A percentile compares a stretch with the other conserved stretches of the same genome.
Conservation (phyloP, 139 green algal genomes). For the Tetradesmus lagerheimii region DNA sequence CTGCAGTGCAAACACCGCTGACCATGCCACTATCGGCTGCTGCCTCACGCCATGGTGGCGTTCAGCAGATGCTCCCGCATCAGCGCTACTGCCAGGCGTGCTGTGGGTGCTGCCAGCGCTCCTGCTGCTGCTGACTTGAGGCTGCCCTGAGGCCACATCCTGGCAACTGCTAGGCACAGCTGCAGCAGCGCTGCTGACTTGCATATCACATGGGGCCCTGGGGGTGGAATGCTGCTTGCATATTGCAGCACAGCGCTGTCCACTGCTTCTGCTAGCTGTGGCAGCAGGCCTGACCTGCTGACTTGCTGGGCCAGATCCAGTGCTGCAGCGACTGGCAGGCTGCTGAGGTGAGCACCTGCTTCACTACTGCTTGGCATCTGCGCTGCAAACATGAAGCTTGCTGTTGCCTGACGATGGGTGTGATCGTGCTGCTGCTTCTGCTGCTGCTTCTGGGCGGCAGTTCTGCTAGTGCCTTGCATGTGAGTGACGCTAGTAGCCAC, state of each 20-base stretch:
- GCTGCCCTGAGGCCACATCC: neutral
- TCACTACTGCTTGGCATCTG: neutral
- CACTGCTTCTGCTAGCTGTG: neutral
- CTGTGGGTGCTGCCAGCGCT: neutral
- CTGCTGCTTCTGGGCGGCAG: neutral
- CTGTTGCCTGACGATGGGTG: neutral
- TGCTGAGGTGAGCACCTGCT: neutral
- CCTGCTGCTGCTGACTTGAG: neutral
- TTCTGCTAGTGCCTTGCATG: neutral
- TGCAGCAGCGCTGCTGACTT: neutral
- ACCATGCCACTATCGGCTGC: neutral
- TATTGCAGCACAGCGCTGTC: neutral
- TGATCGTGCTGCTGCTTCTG: neutral
- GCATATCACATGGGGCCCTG: neutral
- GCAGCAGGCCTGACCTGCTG: neutral
- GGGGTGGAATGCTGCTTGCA: too few relatives aligned
- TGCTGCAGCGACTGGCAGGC: neutral
- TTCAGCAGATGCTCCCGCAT: neutral
- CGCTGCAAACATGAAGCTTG: neutral
- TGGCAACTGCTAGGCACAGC: neutral
- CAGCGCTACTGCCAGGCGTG: neutral
- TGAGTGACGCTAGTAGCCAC: neutral
- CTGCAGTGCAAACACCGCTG: neutral
- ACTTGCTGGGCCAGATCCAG: neutral
- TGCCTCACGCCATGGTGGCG: neutral